Evolutionary conservation across 139 green algal species (phyloP).

Genomic region (Closterium sp.): DNA sequence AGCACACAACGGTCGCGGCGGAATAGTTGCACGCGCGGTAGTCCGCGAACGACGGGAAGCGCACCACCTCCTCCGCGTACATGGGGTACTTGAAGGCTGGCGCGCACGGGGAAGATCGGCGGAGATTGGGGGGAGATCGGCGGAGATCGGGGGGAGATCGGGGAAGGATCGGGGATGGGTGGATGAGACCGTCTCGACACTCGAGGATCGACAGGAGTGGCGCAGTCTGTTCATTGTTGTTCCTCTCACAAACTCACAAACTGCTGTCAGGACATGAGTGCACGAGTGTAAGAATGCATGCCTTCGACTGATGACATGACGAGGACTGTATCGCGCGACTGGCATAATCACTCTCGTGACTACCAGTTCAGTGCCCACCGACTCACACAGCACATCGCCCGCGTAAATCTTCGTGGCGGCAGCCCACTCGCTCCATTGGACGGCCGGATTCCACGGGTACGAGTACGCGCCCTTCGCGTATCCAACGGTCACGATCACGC

Average conservation of each 20-base stretch:
- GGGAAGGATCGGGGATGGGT: too few relatives aligned
- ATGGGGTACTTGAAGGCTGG: background rate
- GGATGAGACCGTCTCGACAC: too few relatives aligned
- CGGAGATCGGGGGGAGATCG: too few relatives aligned
- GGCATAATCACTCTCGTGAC: background rate
- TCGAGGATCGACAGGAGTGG: too few relatives aligned
- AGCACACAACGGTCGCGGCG: background rate
- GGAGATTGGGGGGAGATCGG: background rate
- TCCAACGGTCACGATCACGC: background rate
- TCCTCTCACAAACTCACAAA: too few relatives aligned
- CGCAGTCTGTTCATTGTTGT: too few relatives aligned
- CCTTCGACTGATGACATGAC: too few relatives aligned
- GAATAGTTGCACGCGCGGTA: constrained; percentile 1
- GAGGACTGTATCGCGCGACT: too few relatives aligned
- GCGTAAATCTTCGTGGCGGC: background rate
- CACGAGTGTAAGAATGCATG: too few relatives aligned
- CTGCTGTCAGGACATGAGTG: too few relatives aligned
- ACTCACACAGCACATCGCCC: background rate
- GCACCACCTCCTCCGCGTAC: background rate
- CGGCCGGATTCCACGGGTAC: background rate
- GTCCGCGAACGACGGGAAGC: constrained; percentile 1
- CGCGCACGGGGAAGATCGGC: background rate
- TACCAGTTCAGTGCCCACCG: too few relatives aligned
- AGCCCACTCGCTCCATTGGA: background rate
- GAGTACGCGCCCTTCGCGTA: background rate